Evolutionary conservation across 345 rosid species (phyloP).

Genomic region (Mercurialis annua): DNA sequence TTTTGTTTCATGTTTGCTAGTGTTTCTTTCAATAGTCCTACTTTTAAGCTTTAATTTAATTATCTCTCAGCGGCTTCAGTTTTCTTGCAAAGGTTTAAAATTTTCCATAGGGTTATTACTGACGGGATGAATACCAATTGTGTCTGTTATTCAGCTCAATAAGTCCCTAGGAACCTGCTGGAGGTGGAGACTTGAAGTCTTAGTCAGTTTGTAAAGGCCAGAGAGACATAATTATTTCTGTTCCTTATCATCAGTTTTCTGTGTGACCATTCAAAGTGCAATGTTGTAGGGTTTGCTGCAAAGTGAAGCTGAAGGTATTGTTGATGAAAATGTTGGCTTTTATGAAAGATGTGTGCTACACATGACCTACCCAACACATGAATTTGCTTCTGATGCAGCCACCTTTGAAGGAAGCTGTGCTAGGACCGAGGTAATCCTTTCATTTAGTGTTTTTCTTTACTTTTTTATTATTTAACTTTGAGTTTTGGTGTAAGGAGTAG

Average conservation of each 20-base stretch:
- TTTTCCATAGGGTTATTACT: too few species aligned
- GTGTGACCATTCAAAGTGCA: neutral
- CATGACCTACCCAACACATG: slow-evolving; percentile 24
- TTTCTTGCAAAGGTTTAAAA: too few species aligned
- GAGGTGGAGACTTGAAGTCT: too few species aligned
- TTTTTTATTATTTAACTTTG: neutral
- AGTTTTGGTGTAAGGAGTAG: neutral
- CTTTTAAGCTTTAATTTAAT: too few species aligned
- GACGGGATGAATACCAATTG: too few species aligned
- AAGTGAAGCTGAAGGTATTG: slow-evolving; percentile 49
- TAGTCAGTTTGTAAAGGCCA: neutral
- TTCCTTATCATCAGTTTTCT: neutral
- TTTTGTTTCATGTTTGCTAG: neutral
- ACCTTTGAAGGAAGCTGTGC: slow-evolving; percentile 36
- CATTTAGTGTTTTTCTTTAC: neutral
- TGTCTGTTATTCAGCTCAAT: too few species aligned
- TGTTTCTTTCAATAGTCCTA: too few species aligned
- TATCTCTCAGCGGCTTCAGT: too few species aligned
- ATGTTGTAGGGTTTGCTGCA: slow-evolving; percentile 43
- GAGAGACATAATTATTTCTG: neutral
- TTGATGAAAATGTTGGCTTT: slow-evolving; percentile 46
- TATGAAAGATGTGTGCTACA: slow-evolving; percentile 46
- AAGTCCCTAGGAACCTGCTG: too few species aligned
- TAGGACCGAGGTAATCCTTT: slow-evolving; percentile 44
- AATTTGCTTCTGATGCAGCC: slow-evolving; percentile 20